Percentiles rank a stretch among this genome's conserved stretches.
Conservation (phyloP, 2,329 filamentous ascomycete species). For the Bipolaris sorokiniana region DNA sequence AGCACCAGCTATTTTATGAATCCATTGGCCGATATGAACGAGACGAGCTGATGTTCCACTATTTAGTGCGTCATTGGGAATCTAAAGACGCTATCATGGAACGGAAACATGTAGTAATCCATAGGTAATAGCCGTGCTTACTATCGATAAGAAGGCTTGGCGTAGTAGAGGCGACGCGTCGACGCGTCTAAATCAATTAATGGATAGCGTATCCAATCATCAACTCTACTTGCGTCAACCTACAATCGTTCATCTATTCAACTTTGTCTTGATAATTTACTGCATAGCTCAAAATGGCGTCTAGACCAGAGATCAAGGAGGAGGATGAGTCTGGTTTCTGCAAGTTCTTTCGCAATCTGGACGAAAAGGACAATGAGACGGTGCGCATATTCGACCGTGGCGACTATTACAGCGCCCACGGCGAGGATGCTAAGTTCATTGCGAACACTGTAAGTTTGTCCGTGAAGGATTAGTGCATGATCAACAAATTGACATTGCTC, state of each 20-base stretch:
- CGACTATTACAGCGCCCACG: conserved; percentile 96
- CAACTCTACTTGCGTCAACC: not conserved
- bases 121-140: not conserved
- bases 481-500: not conserved
- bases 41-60: too few species aligned
- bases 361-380: conserved; percentile 72
- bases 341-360: conserved; percentile 89
- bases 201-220: conserved; percentile 7
- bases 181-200: conserved; percentile 13
- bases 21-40: too few species aligned
- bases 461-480: not conserved
- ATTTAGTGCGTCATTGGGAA: too few species aligned
- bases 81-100: too few species aligned
- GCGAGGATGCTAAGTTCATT: conserved; percentile 82
- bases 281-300: conserved; percentile 52
- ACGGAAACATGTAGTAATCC: too few species aligned
- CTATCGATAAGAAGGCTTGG: conserved; percentile 9
- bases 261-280: not conserved
- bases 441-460: conserved; percentile 68
- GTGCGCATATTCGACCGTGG: conserved; percentile 91
- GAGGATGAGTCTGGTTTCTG: conserved; percentile 98
- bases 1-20: not conserved
- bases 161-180: conserved; percentile 10
- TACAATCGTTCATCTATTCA: not conserved
- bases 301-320: conserved; percentile 68